These are phyloP conservation scores for Metschnikowia santaceciliae DNA, from an alignment of 805 yeast species.

Conservation along the genomic window DNA sequence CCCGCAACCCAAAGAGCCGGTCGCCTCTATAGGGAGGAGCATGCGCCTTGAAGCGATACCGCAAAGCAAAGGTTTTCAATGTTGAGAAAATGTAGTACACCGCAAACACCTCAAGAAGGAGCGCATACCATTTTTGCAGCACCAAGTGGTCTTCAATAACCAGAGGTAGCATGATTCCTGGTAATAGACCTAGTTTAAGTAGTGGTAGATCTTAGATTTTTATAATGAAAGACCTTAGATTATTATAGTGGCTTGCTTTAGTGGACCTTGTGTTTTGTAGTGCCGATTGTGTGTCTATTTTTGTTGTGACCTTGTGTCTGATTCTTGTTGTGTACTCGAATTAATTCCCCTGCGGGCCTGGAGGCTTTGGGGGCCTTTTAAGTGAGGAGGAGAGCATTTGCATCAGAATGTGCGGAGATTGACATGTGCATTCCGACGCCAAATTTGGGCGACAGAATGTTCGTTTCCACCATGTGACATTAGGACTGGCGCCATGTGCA, in stretches of 20 bases:
- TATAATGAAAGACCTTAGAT: too few species aligned
- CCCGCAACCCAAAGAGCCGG: constrained; percentile 10
- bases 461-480: not conserved
- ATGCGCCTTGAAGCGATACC: constrained; percentile 8
- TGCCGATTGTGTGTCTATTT: too few species aligned
- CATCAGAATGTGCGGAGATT: not conserved
- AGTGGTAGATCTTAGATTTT: not conserved
- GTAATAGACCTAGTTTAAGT: not conserved
- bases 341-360: too few species aligned
- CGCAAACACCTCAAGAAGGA: constrained; percentile 4
- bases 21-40: constrained; percentile 11
- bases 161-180: not conserved
- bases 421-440: not conserved
- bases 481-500: not conserved
- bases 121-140: constrained; percentile 10
- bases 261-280: too few species aligned
- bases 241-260: too few species aligned
- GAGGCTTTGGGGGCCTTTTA: too few species aligned
- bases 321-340: too few species aligned
- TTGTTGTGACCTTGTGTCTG: too few species aligned
- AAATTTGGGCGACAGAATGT: not conserved
- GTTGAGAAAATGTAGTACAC: not conserved
- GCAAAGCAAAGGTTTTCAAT: not conserved
- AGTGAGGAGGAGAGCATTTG: too few species aligned
- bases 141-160: constrained; percentile 1